phyloP scores from a whole-genome alignment of 805 yeast species.

The Pichia cabralensis region DNA sequence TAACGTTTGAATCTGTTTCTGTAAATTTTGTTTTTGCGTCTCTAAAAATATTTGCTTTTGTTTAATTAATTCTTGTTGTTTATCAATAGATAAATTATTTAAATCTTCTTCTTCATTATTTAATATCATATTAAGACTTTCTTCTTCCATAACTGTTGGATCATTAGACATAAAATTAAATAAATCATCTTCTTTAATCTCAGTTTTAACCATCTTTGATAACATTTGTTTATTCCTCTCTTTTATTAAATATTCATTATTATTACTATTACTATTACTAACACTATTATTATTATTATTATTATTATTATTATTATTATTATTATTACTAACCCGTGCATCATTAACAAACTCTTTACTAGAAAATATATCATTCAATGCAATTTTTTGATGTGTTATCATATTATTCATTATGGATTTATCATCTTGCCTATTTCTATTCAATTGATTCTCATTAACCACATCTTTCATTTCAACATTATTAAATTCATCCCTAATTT shows the following conservation, averaged over 20 bases:
- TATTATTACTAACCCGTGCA: no score
- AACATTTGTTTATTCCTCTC: neutral
- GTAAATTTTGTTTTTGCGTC: constrained; percentile 15
- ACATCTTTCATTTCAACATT: no score
- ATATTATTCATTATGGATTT: neutral
- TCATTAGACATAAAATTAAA: constrained; percentile 10
- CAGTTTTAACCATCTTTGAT: neutral
- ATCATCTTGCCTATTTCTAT: neutral
- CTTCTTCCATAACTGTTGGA: constrained; percentile 11
- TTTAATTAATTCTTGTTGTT: constrained; percentile 1
- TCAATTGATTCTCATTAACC: no score
- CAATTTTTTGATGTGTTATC: no score
- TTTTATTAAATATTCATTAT: neutral
- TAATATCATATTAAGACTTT: constrained; percentile 11
- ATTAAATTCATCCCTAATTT: no score
- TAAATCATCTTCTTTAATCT: constrained; percentile 3
- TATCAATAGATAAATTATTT: neutral
- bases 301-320: neutral
- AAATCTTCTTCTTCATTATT: constrained; percentile 2
- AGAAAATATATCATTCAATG: constrained; percentile 26
- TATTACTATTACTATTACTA: neutral
- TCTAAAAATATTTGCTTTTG: constrained; percentile 10
- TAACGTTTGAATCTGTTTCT: constrained; percentile 12
- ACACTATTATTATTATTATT: no score
- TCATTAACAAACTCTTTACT: constrained; percentile 1